Base-by-base conservation (phyloP, 2,329 filamentous ascomycete species). In the Ophiostoma quercus region DNA sequence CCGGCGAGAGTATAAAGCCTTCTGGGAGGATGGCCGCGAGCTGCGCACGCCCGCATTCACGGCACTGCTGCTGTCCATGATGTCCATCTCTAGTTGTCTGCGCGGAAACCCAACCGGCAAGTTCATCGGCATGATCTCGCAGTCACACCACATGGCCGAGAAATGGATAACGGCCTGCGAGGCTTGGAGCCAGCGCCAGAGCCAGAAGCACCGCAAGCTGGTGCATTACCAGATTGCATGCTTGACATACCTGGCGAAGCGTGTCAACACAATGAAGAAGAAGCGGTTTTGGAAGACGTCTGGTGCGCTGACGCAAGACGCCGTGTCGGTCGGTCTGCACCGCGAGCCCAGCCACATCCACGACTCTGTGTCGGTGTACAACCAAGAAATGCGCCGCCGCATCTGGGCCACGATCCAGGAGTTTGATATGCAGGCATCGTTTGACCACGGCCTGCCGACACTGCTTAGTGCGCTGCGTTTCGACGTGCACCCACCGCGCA, bases 321-420 rank as follows among this genome's bases (percentile, higher is more conserved):
- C 84, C 69, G 84, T 88, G 70, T 83, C 83, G 1, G 83, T 88
- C 39, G 86, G 85, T 19, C 79, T 88, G 66, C 86, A 88, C 74
- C 83, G 84, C 22, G 86, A 88, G 74, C 85, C 85, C 2, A 83
- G 84, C 74, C 81, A 83, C 71, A 84, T 87, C 79, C 80, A 79
- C 22, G 81, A 82, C 69, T 84, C 83, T 72, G 84, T 87, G 63
- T 85, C 83, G 1, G 82, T 85, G 2, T 88, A 86, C 76, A 84
- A 87, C 74, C 84, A 86, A 73, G 86, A 88, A 76, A 88, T 88
- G 86, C 80, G 86, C 34, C 80, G 86, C 60, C 80, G 86, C 25
- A 82, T 88, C 62, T 88, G 86, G 86, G 81, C 86, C 1, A 87
- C 85, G 2, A 83, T 88, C 25, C 83, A 86, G 71, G 85, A 87